Conservation (phyloP, 208 protist genomes). For the Leptomonas seymouri region DNA sequence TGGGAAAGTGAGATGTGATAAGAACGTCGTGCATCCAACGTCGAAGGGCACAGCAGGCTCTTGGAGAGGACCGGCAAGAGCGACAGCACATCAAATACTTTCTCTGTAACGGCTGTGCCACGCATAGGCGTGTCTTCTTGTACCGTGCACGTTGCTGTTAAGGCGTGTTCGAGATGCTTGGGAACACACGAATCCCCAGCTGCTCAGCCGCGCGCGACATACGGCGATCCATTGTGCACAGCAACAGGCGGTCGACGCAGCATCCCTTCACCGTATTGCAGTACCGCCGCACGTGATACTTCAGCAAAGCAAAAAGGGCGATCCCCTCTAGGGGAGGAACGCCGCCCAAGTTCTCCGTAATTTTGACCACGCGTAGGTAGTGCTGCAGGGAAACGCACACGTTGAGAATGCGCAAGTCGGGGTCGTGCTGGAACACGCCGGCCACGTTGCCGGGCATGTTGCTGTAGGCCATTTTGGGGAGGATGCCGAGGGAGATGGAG, state of each 20-base stretch:
- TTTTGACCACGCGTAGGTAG: constrained; percentile 40
- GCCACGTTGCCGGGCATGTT: constrained; percentile 32
- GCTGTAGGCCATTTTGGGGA: constrained; percentile 72
- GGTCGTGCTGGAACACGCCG: constrained; percentile 45
- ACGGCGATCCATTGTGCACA: constrained; percentile 81
- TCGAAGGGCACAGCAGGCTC: too few relatives aligned
- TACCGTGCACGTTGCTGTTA: neutral
- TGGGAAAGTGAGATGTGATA: too few relatives aligned
- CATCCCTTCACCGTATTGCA: constrained; percentile 71
- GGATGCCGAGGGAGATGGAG: constrained; percentile 45
- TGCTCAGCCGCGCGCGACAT: constrained; percentile 59
- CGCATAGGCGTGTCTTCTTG: too few relatives aligned
- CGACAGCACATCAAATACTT: neutral
- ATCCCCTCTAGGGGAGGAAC: constrained; percentile 55
- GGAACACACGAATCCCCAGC: constrained; percentile 73
- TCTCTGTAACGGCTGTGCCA: too few relatives aligned
- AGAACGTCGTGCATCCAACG: too few relatives aligned
- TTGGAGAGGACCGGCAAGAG: too few relatives aligned
- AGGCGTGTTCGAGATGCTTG: constrained; percentile 5
- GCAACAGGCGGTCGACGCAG: constrained; percentile 46
- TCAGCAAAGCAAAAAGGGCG: constrained; percentile 79
- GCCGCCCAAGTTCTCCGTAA: constrained; percentile 34
- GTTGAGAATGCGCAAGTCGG: constrained; percentile 82
- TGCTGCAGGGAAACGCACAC: constrained; percentile 77
- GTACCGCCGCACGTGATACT: constrained; percentile 85